A percentile compares a stretch with the other conserved stretches of the same genome.
Conservation (phyloP, 495 filamentous ascomycete genomes). For the Hyaloscypha bicolor region DNA sequence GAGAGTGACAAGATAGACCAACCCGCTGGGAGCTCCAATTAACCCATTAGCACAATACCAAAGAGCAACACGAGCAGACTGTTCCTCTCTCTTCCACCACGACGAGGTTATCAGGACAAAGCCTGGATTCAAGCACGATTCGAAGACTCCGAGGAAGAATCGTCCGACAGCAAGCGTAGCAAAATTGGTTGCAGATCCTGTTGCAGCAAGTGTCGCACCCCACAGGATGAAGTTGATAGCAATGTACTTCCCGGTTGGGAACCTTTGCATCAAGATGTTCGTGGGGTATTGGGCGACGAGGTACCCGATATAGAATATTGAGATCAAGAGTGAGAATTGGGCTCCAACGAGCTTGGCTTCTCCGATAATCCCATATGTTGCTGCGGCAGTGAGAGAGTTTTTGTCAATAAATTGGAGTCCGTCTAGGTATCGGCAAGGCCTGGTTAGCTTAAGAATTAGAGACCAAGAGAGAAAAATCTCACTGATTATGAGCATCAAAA, state of each 20-base stretch:
- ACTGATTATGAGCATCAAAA: constrained; percentile 9
- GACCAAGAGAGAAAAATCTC: background rate
- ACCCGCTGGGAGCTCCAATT: background rate
- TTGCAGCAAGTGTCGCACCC: constrained; percentile 44
- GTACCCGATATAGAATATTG: constrained; percentile 66
- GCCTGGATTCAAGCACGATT: constrained; percentile 60
- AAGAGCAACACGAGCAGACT: constrained; percentile 38
- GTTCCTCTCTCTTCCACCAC: constrained; percentile 65
- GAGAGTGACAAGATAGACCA: background rate
- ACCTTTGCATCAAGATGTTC: constrained; percentile 58
- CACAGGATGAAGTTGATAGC: constrained; percentile 60
- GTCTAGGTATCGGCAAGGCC: background rate
- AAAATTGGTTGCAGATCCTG: constrained; percentile 29
- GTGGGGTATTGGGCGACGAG: constrained; percentile 64
- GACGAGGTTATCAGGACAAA: constrained; percentile 59
- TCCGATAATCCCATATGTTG: background rate
- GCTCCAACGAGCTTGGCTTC: constrained; percentile 7
- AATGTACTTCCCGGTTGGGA: constrained; percentile 63
- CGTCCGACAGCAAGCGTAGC: constrained; percentile 56
- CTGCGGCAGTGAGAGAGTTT: background rate
- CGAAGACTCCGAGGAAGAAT: constrained; percentile 62
- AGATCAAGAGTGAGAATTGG: constrained; percentile 52
- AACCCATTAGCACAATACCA: constrained; percentile 20
- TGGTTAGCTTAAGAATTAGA: background rate
- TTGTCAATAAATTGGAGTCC: constrained; percentile 13